Evolutionary conservation across 2,329 filamentous ascomycete genomes (phyloP).

Genomic region (Cyphellophora attinorum): DNA sequence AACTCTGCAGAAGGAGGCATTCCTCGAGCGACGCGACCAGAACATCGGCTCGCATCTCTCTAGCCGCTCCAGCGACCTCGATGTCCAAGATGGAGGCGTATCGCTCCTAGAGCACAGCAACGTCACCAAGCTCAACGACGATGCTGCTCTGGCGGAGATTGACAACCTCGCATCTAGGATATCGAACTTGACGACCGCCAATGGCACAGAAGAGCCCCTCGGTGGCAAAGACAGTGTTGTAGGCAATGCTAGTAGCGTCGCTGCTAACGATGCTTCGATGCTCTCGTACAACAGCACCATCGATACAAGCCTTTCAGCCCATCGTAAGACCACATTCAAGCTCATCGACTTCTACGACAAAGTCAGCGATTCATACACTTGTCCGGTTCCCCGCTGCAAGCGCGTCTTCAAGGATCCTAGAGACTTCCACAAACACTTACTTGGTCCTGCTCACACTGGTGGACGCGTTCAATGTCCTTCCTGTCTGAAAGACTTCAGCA

Average conservation of each 20-base stretch:
- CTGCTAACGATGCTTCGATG: background rate
- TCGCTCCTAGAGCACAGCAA: background rate
- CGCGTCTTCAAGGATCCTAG: constrained; percentile 17
- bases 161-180: background rate
- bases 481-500: constrained; percentile 29
- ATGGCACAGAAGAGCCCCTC: no score
- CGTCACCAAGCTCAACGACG: background rate
- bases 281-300: background rate
- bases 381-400: constrained; percentile 22
- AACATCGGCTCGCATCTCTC: background rate
- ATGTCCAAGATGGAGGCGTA: constrained; percentile 2
- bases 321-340: constrained; percentile 13
- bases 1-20: constrained; percentile 30
- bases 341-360: constrained; percentile 23
- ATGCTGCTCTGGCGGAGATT: background rate
- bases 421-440: constrained; percentile 26
- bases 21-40: constrained; percentile 1
- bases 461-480: constrained; percentile 26
- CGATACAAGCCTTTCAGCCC: no score
- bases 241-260: background rate
- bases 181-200: no score
- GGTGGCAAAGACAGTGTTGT: background rate
- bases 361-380: constrained; percentile 23
- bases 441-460: constrained; percentile 17
- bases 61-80: background rate